Conservation (phyloP, 2,329 filamentous ascomycete genomes). For the Myriosclerotinia scirpicola region DNA sequence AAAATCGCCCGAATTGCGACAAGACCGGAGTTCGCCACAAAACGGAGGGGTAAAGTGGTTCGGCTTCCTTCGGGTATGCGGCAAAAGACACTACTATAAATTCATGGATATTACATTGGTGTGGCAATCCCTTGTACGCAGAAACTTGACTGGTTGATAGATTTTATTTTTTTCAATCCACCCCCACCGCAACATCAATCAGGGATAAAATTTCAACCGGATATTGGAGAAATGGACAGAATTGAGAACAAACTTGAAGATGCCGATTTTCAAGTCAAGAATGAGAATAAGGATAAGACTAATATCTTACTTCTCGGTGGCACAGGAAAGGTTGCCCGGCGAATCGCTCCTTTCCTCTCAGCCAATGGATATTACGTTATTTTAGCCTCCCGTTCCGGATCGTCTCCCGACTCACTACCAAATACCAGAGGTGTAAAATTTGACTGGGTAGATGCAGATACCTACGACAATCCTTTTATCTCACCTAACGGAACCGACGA, state of each 20-base stretch:
- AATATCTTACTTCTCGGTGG: slow-evolving; percentile 44
- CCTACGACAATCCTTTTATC: slow-evolving; percentile 43
- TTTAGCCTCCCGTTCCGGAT: slow-evolving; percentile 44
- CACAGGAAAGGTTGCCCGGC: slow-evolving; percentile 48
- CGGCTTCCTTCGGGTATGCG: slow-evolving; percentile 1
- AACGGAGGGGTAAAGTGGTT: background rate
- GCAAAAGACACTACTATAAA: background rate
- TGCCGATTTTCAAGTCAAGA: background rate
- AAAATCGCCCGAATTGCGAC: background rate
- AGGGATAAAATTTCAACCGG: background rate
- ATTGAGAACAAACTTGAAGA: background rate
- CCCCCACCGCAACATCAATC: background rate
- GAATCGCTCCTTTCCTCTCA: slow-evolving; percentile 43
- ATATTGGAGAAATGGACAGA: background rate
- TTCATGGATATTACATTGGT: background rate
- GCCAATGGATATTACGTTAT: slow-evolving; percentile 39
- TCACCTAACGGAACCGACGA: background rate
- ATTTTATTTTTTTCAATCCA: background rate
- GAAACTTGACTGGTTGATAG: background rate
- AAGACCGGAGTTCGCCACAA: slow-evolving; percentile 4
- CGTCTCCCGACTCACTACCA: slow-evolving; percentile 26
- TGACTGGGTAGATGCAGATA: slow-evolving; percentile 48
- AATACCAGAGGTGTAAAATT: slow-evolving; percentile 42
- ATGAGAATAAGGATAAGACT: background rate
- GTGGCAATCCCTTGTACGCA: background rate